Evolutionary conservation across 1,284 basidiomycete genomes (phyloP), one percentile per base, ranked within the genome.

Genomic region (Puccinia brachypodii): DNA sequence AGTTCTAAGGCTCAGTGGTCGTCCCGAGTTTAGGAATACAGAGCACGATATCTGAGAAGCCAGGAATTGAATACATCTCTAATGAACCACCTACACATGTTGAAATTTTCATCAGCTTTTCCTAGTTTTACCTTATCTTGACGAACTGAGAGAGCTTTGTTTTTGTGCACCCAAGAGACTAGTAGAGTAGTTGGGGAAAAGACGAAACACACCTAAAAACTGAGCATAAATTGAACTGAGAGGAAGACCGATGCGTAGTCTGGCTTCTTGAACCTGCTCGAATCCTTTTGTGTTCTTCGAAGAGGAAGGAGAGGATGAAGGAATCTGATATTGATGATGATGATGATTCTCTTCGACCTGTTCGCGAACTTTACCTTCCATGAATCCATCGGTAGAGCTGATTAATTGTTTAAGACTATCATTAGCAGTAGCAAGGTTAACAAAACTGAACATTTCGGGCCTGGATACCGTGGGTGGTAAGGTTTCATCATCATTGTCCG

Each of bases 161-260:
- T 31, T 33, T 9, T 60, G n/a, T 22, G 64, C 83, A 25, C 73
- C 68, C 40, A 50, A 74, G 9, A 56, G 14, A 33, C n/a, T 25
- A 64, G 2, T 11, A 33, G 22, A 47, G n/a, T 8, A 40, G 11
- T n/a, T 14, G 22, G 38, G 44, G 22, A 62, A 36, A 33, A 14
- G 38, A 74, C 3, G 25, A 60, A 58, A 87, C 90, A 82, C 83
- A 93, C 90, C 84, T 64, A 85, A 84, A 66, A 84, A 85, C n/a
- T 91, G 93, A 82, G 93, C 91, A 86, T 91, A 94, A 68, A 94
- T 93, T 84, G 93, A 92, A 86, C 93, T 92, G 92, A 94, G 92
- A 0, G 93, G 93, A 25, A 94, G 87, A 13, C 93, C 93, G 79
- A 94, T 91, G 0, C 93, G 93, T 75, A 94, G 66, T 47, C 75